Percentiles rank a stretch among this genome's conserved stretches.
These are phyloP conservation scores for Globisporangium emineosum DNA, from an alignment of 352 stramenopile species.

Conservation along the genomic window DNA sequence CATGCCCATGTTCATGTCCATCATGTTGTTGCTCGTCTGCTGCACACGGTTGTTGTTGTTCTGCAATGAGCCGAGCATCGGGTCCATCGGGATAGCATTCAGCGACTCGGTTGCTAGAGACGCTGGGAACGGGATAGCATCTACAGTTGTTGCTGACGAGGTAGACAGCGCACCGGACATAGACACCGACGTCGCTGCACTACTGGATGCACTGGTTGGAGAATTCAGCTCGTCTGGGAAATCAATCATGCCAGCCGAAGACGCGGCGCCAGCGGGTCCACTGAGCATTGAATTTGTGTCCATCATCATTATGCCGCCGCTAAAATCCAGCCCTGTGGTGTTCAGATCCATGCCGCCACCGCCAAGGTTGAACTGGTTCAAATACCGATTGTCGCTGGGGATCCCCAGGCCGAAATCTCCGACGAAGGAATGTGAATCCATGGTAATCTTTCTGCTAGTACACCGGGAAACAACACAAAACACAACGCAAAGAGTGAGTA, in stretches of 20 bases:
- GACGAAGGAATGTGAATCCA: slow-evolving; percentile 80
- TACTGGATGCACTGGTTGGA: slow-evolving; percentile 30
- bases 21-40: slow-evolving; percentile 16
- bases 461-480: not conserved
- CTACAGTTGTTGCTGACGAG: slow-evolving; percentile 28
- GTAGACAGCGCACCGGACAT: slow-evolving; percentile 30
- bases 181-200: slow-evolving; percentile 24
- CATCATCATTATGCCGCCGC: slow-evolving; percentile 66
- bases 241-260: slow-evolving; percentile 65
- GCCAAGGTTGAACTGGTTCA: slow-evolving; percentile 70
- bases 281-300: slow-evolving; percentile 42
- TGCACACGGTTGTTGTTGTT: slow-evolving; percentile 16
- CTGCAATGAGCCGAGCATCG: slow-evolving; percentile 22
- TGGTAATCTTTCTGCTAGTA: slow-evolving; percentile 13
- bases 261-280: slow-evolving; percentile 16
- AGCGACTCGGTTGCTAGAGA: slow-evolving; percentile 64
- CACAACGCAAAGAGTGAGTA: not conserved
- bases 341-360: slow-evolving; percentile 38
- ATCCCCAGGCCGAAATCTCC: slow-evolving; percentile 72
- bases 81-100: slow-evolving; percentile 23
- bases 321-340: slow-evolving; percentile 59
- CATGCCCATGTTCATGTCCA: slow-evolving; percentile 44
- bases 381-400: slow-evolving; percentile 64
- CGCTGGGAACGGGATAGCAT: slow-evolving; percentile 77
- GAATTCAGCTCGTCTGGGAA: slow-evolving; percentile 88